Evolutionary conservation across 257 asterid genomes (phyloP), one percentile per base, ranked within the genome.

Genomic region (Verbascum thapsus): DNA sequence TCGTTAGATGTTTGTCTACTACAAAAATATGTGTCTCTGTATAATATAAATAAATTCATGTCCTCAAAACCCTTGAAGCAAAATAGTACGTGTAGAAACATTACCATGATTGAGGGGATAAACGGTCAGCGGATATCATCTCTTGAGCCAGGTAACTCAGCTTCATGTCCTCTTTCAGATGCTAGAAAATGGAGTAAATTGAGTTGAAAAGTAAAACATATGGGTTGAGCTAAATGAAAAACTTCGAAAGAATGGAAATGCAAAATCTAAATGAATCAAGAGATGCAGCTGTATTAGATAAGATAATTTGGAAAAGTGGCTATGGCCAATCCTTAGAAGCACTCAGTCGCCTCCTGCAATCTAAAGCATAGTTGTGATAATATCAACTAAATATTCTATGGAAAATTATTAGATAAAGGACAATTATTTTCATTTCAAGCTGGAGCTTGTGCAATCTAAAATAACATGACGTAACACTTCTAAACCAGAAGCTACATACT

Each of bases 41-140:
- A 4, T 12, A 19, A 53, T 39, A 41, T 41, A 15, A 18, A 56
- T 47, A 47, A 60, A 68, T 55, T 61, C 59, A 13, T 48, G 43
- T 26, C 35, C 59, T 9, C 52, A 55, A 52, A n/a, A 47, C 57
- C 44, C 35, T 8, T 6, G 58, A 60, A 64, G 62, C 56, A 22
- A 48, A 38, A 58, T 49, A 40, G 61, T 3, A 52, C 43, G 61
- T 20, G 37, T 19, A 23, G 61, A 23, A 50, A 54, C 52, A 41
- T 67, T 89, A 88, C 99, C 99, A 94, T 62, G 97, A 77, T 77
- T 94, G 97, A 74, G 97, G 91, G 76, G 96, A 95, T 75, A 94
- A 81, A 59, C 96, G 96, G 73, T 94, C 99, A 8, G 91, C 87
- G 59, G 96, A 84, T 82, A 90, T 71, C 78, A 94, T 90, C 86